phyloP scores from a whole-genome alignment of 768 basidiomycete species.

The Austroboletus eburneus region DNA sequence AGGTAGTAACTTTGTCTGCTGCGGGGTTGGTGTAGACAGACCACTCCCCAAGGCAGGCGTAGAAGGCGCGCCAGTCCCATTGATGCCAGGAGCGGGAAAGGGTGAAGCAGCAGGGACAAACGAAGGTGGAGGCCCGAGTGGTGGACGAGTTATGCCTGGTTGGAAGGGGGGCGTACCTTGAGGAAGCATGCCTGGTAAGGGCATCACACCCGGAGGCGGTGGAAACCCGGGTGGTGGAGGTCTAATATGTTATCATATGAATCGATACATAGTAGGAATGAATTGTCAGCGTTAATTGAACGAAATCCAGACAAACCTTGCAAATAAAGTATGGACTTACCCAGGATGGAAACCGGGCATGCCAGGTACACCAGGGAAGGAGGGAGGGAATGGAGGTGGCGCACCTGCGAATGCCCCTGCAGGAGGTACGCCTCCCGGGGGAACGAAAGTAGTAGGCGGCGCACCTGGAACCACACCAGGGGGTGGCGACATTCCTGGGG shows the following conservation, averaged over 20 bases:
- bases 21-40: conserved; percentile 16
- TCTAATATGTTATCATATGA: conserved; percentile 26
- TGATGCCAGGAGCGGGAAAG: conserved; percentile 22
- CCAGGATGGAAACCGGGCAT: conserved; percentile 54
- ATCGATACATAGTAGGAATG: conserved; percentile 3
- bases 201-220: conserved; percentile 41
- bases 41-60: conserved; percentile 22
- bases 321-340: conserved; percentile 34
- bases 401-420: conserved; percentile 36
- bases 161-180: conserved; percentile 36
- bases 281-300: conserved; percentile 19
- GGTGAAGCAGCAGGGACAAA: conserved; percentile 34
- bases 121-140: conserved; percentile 33
- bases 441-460: conserved; percentile 39
- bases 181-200: conserved; percentile 33
- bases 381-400: conserved; percentile 36
- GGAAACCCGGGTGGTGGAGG: conserved; percentile 54
- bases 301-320: conserved; percentile 13
- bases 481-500: conserved; percentile 34
- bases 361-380: conserved; percentile 42
- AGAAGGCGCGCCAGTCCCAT: conserved; percentile 16
- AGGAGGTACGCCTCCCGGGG: conserved; percentile 34
- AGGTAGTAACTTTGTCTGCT: neutral
- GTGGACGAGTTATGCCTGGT: conserved; percentile 35
- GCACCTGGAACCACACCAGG: conserved; percentile 41